Evolutionary conservation across 2,329 filamentous ascomycete species (phyloP).

Genomic region (Apiospora saccharicola): DNA sequence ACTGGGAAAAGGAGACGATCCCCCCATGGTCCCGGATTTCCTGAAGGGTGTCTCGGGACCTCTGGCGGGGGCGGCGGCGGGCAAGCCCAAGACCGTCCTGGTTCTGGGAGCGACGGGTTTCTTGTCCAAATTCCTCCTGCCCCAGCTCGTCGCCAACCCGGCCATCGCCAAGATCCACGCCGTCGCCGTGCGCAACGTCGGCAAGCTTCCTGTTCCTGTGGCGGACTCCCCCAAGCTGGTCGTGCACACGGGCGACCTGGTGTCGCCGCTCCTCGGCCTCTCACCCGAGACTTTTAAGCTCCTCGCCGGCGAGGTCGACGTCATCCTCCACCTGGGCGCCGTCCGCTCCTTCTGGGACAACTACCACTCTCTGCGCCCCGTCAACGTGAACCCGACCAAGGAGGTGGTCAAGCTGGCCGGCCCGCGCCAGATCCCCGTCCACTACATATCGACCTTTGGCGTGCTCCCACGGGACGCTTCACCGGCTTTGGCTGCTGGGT

Average conservation of each 20-base stretch:
- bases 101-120: slow-evolving; percentile 45
- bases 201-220: no score
- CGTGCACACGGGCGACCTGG: slow-evolving; percentile 47
- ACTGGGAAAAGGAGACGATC: slow-evolving; percentile 27
- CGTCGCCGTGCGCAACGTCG: slow-evolving; percentile 47
- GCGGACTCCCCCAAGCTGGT: no score
- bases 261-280: slow-evolving; percentile 48
- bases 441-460: slow-evolving; percentile 44
- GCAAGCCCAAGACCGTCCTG: slow-evolving; percentile 32
- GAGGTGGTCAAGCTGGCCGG: slow-evolving; percentile 38
- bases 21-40: neutral
- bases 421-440: slow-evolving; percentile 40
- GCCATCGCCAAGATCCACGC: slow-evolving; percentile 46
- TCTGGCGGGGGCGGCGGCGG: neutral
- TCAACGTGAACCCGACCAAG: slow-evolving; percentile 43
- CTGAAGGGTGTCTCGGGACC: neutral
- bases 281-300: slow-evolving; percentile 32
- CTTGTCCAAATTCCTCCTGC: slow-evolving; percentile 44
- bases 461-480: slow-evolving; percentile 28
- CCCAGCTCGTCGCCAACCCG: slow-evolving; percentile 38
- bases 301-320: slow-evolving; percentile 45
- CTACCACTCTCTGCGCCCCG: slow-evolving; percentile 38
- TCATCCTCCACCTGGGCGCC: slow-evolving; percentile 60
- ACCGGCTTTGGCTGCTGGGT: neutral
- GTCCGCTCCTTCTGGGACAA: slow-evolving; percentile 43